These are phyloP conservation scores for Houttuynia cordata DNA, from an alignment of 164 flowering plant genomes.

Conservation along the genomic window DNA sequence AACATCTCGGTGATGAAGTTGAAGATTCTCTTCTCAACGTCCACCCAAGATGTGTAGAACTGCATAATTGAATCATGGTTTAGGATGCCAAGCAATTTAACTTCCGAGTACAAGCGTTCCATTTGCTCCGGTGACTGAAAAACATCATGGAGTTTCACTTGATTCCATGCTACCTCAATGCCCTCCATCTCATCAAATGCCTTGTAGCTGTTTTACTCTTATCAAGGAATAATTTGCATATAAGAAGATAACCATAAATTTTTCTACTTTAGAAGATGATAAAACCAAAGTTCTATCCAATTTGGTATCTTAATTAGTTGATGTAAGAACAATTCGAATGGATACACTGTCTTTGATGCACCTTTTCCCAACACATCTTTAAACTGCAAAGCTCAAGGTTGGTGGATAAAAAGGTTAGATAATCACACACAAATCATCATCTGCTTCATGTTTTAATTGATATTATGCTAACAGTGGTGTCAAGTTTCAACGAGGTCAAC, in stretches of 20 bases:
- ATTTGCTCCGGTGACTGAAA: constrained; percentile 57
- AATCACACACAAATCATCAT: not conserved
- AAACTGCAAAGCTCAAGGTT: constrained; percentile 26
- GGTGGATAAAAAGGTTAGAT: not conserved
- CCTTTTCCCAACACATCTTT: constrained; percentile 79
- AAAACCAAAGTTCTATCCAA: no score
- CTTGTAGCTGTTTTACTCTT: constrained; percentile 16
- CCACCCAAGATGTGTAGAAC: constrained; percentile 65
- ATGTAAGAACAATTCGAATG: not conserved
- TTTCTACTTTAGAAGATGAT: no score
- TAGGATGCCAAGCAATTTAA: constrained; percentile 72
- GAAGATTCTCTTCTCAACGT: constrained; percentile 45
- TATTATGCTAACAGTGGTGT: not conserved
- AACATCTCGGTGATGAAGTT: constrained; percentile 95
- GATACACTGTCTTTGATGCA: constrained; percentile 65
- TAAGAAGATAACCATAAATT: not conserved
- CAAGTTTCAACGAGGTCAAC: not conserved
- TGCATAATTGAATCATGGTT: constrained; percentile 56
- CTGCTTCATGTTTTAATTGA: not conserved
- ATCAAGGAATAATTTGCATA: not conserved
- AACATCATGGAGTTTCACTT: constrained; percentile 43
- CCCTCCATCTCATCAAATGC: constrained; percentile 74
- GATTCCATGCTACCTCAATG: constrained; percentile 94
- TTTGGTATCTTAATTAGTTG: no score
- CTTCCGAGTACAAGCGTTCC: constrained; percentile 74